Evolutionary conservation across 129 eudicot species (phyloP).

Genomic region (Gnaphalium uliginosum): DNA sequence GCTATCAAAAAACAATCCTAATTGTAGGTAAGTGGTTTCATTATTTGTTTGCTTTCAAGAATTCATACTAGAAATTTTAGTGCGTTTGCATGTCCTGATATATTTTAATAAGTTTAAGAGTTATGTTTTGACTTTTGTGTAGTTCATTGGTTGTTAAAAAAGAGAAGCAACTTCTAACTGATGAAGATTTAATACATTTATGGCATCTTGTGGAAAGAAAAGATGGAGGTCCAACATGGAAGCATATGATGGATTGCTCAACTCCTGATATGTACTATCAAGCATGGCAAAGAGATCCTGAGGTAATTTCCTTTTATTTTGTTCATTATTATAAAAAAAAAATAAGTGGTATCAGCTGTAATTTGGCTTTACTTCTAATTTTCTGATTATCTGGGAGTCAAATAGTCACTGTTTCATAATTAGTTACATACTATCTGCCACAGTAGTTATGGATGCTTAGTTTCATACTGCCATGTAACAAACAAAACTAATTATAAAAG

Average conservation of each 20-base stretch:
- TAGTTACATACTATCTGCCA: neutral
- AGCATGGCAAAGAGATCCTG: constrained; percentile 81
- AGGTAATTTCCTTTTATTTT: constrained; percentile 43
- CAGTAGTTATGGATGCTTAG: neutral
- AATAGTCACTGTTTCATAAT: neutral
- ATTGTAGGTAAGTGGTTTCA: constrained; percentile 42
- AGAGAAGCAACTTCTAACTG: constrained; percentile 38
- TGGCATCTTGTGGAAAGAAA: constrained; percentile 64
- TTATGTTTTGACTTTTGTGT: neutral
- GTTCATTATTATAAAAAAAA: too few relatives aligned
- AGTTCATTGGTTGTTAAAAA: constrained; percentile 41
- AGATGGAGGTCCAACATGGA: constrained; percentile 86
- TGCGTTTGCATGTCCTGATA: neutral
- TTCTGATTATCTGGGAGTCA: neutral
- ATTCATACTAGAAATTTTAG: neutral
- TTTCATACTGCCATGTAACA: neutral
- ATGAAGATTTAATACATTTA: constrained; percentile 62
- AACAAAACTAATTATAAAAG: neutral
- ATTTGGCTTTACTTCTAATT: neutral
- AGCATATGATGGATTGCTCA: constrained; percentile 73
- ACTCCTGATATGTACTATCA: constrained; percentile 58
- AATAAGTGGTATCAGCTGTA: too few relatives aligned
- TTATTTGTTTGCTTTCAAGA: neutral
- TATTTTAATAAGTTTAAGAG: neutral
- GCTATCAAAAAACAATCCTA: constrained; percentile 12